Conservation (phyloP, 345 rosid genomes). For the Citropsis articulata region DNA sequence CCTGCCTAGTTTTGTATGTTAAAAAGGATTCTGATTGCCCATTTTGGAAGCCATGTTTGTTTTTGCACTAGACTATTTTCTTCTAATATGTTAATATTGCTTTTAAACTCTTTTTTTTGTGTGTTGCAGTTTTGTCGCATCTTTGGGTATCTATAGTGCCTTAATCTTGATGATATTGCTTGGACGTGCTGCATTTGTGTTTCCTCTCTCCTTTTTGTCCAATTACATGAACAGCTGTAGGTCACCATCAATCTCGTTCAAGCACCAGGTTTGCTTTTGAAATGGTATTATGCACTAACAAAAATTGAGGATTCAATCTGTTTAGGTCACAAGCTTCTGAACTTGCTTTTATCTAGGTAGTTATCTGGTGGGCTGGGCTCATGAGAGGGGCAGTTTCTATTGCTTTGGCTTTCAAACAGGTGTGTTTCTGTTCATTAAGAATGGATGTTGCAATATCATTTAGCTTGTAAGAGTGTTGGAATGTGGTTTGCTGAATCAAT, state of each 20-base stretch:
- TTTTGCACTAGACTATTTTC: background rate
- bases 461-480: background rate
- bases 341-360: slow-evolving; percentile 39
- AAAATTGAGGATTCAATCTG: background rate
- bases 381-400: slow-evolving; percentile 96
- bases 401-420: slow-evolving; percentile 93
- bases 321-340: background rate
- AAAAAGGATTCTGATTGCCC: background rate
- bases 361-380: slow-evolving; percentile 95
- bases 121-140: slow-evolving; percentile 49
- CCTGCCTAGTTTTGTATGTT: background rate
- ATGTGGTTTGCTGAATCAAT: background rate
- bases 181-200: slow-evolving; percentile 84
- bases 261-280: slow-evolving; percentile 54
- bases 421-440: slow-evolving; percentile 18
- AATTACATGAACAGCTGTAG: slow-evolving; percentile 54
- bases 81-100: background rate
- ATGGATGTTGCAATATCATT: background rate
- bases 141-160: slow-evolving; percentile 46
- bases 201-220: slow-evolving; percentile 65
- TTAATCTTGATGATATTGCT: slow-evolving; percentile 51
- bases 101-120: background rate
- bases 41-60: background rate
- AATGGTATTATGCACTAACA: background rate
- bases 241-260: slow-evolving; percentile 45